Base-by-base conservation (phyloP, 768 basidiomycete genomes). In the Ephemerocybe angulata region DNA sequence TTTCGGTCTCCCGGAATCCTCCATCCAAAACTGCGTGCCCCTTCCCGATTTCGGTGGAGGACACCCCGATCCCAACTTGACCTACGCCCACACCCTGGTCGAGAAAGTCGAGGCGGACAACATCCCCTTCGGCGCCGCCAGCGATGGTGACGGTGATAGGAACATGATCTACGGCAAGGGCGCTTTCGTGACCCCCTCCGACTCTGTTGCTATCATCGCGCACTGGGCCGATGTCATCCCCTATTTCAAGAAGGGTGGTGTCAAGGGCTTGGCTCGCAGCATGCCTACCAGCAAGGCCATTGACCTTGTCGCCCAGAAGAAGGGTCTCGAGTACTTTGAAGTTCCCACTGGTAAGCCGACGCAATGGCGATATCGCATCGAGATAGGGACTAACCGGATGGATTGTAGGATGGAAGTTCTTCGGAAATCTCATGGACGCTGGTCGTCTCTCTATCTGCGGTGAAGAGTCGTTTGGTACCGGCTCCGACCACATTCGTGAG, bases 161-260 rank as follows among this genome's bases (percentile, higher is more conserved):
- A 98, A 99, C 79, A 98, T 99, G 97, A 98, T 99, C 67, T 99
- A 99, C 71, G 97, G 97, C 62, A 88, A 90, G 69, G 88, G 90
- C 58, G 97, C 97, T 42, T 99, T 99, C 70, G 97, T 99, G 59
- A 98, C 96, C 11, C 97, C 97, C 15, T 90, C 88, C 7, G 97
- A 99, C 72, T 95, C 92, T 8, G 96, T 99, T 56, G 97, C 97
- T 25, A 93, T 99, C 76, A 99, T 99, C 65, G 97, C 97, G 29
- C 87, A 98, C 71, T 98, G 93, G 92, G 92, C 91, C 13, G 83
- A 94, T 55, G 78, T 79, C 52, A 94, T 95, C 61, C 93, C 93
- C 11, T 95, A 95, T 76, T 96, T 95, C 79, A 86, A 88, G 70
- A 84, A 86, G 63, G 84, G 84, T 30, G 96, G 96, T 42, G 82